Evolutionary conservation across 2,329 filamentous ascomycete species (phyloP).

Genomic region (Fusarium oxysporum): DNA sequence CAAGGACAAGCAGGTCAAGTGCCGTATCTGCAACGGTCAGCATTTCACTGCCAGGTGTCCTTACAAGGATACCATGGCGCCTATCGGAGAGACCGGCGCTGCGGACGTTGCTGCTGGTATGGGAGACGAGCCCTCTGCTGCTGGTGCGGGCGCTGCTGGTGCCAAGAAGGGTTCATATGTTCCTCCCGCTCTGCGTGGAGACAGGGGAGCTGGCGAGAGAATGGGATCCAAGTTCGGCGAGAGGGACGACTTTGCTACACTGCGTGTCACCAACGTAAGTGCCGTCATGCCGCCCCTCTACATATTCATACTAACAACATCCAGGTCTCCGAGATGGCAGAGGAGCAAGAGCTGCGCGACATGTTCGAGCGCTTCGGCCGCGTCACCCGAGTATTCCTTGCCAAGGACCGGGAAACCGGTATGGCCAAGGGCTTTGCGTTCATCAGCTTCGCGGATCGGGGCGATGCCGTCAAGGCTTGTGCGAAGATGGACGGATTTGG

Average conservation of each 20-base stretch:
- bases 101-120: slow-evolving; percentile 68
- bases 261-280: slow-evolving; percentile 97
- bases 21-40: slow-evolving; percentile 97
- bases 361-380: slow-evolving; percentile 98
- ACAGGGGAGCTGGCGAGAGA: slow-evolving; percentile 76
- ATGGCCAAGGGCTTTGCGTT: slow-evolving; percentile 99
- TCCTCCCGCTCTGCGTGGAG: slow-evolving; percentile 89
- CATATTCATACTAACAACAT: slow-evolving; percentile 44
- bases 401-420: slow-evolving; percentile 96
- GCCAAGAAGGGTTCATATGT: slow-evolving; percentile 86
- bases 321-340: slow-evolving; percentile 95
- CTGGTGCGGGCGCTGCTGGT: slow-evolving; percentile 53
- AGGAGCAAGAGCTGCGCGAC: slow-evolving; percentile 93
- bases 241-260: slow-evolving; percentile 93
- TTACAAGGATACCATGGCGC: slow-evolving; percentile 99
- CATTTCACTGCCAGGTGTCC: slow-evolving; percentile 99
- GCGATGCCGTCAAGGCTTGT: slow-evolving; percentile 91
- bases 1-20: slow-evolving; percentile 99
- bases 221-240: slow-evolving; percentile 92
- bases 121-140: slow-evolving; percentile 61
- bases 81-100: slow-evolving; percentile 71
- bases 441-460: slow-evolving; percentile 92
- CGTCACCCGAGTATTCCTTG: slow-evolving; percentile 96
- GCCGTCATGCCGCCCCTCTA: neutral
- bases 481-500: slow-evolving; percentile 98